Base-by-base conservation (phyloP, 164 flowering plant species). In the Saururus chinensis region DNA sequence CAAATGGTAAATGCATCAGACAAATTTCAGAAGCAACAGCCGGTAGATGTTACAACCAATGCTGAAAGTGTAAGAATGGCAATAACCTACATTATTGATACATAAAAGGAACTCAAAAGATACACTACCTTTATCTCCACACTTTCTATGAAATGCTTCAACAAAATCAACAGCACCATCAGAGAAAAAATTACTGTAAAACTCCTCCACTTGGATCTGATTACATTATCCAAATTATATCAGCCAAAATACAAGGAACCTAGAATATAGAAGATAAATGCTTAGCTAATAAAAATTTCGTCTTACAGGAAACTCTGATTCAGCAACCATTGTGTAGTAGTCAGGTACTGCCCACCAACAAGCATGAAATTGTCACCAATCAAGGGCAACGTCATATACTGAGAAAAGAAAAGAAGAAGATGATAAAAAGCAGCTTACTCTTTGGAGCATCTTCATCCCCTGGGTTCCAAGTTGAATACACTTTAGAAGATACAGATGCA, bases 71-170 rank as follows among this genome's bases (percentile, higher is more conserved):
- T 7, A 45, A 45, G 4, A 53, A 10, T 22, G 19, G 19, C 12
- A 23, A 23, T 20, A 30, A 30, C 37, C 2, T 30, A 30, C 37
- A 2, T 30, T 6, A 30, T 30, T 6, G 6, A 30, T 30, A 30
- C 2, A 6, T 6, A 30, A 30, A 30, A 30, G 37, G 23, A 53
- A 53, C 9, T 17, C 25, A 24, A 58, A 58, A 19, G 26, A 57
- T 4, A 56, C 4, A 12, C 37, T 78, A 93, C 99, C 97, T 89
- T 82, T 93, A 72, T 90, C 97, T 24, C 97, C 93, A 74, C 99
- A 87, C 62, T 63, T 78, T 64, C 22, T 66, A 65, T 84, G 99
- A 71, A 80, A 93, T n/a, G 86, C 71, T 62, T 84, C 88, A 53
- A 75, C 55, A 75, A 93, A 93, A 58, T 60, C 63, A 60, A 74